A percentile compares a stretch with the other conserved stretches of the same genome.
Conservation (phyloP, 202 grass and related monocot genomes). For the Panicum hallii region DNA sequence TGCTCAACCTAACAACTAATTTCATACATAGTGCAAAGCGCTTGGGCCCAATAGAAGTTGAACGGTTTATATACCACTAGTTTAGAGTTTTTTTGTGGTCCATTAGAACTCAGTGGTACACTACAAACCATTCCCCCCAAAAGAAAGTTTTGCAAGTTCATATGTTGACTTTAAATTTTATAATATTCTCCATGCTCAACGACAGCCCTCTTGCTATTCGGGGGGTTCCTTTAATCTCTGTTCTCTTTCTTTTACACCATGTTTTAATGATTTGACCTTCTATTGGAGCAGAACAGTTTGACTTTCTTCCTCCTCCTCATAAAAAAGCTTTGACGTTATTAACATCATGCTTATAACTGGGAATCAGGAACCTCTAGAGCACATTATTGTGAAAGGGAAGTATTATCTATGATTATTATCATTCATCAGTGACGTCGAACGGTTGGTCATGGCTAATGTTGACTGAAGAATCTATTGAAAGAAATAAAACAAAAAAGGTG, state of each 20-base stretch:
- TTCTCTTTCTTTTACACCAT: slow-evolving; percentile 1
- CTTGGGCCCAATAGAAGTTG: slow-evolving; percentile 34
- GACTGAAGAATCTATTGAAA: slow-evolving; percentile 17
- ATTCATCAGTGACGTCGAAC: neutral
- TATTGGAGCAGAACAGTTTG: slow-evolving; percentile 19
- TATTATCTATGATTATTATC: slow-evolving; percentile 1
- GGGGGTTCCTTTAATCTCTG: slow-evolving; percentile 1
- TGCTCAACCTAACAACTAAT: slow-evolving; percentile 39
- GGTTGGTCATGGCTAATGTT: slow-evolving; percentile 34
- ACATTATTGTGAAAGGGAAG: slow-evolving; percentile 12
- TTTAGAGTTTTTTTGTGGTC: slow-evolving; percentile 26
- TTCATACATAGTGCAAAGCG: slow-evolving; percentile 26
- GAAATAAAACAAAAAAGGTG: slow-evolving; percentile 1
- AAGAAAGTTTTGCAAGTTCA: slow-evolving; percentile 31
- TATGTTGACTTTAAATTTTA: slow-evolving; percentile 46
- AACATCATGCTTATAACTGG: slow-evolving; percentile 1
- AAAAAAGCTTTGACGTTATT: slow-evolving; percentile 43
- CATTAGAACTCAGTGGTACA: slow-evolving; percentile 43
- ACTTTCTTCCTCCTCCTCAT: slow-evolving; percentile 31
- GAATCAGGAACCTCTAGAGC: neutral
- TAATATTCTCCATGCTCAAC: slow-evolving; percentile 24
- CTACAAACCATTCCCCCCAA: slow-evolving; percentile 19
- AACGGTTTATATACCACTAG: slow-evolving; percentile 35
- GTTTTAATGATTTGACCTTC: slow-evolving; percentile 36
- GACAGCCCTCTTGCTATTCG: slow-evolving; percentile 5